A percentile compares a stretch with the other conserved stretches of the same genome.
Evolutionary conservation across 768 basidiomycete genomes (phyloP).

Genomic region (Suillus decipiens): DNA sequence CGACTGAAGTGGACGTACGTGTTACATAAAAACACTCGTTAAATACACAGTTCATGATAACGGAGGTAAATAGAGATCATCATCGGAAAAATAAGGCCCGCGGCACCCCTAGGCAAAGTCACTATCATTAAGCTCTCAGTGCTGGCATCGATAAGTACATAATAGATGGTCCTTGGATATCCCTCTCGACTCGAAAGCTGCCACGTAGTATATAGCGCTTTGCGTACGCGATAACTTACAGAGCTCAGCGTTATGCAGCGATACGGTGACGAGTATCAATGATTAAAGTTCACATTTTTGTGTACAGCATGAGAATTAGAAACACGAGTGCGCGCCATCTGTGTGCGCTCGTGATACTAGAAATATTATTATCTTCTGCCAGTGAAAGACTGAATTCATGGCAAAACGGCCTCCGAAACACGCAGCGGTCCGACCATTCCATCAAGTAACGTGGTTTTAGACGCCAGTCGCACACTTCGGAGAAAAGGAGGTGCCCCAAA

Average conservation of each 20-base stretch:
- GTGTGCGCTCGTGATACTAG: not conserved
- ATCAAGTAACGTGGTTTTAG: not conserved
- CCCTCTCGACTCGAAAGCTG: not conserved
- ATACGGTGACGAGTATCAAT: not conserved
- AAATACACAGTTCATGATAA: constrained; percentile 8
- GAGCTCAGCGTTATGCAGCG: not conserved
- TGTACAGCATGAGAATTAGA: not conserved
- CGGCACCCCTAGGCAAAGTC: not conserved
- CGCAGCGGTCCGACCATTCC: constrained; percentile 3
- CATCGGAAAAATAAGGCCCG: constrained; percentile 7
- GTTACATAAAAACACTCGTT: constrained; percentile 28
- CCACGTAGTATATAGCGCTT: not conserved
- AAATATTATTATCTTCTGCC: not conserved
- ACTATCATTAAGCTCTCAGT: not conserved
- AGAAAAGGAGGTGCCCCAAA: not conserved
- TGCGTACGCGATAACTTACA: not conserved
- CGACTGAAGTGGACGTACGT: constrained; percentile 12
- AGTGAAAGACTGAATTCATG: not conserved
- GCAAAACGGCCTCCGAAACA: constrained; percentile 12
- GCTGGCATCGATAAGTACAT: not conserved
- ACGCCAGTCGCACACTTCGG: not conserved
- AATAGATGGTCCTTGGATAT: not conserved
- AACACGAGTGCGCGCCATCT: not conserved
- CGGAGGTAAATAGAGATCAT: constrained; percentile 6
- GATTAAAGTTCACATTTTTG: not conserved